Evolutionary conservation across 257 asterid species (phyloP).

Genomic region (Petunia axillaris): DNA sequence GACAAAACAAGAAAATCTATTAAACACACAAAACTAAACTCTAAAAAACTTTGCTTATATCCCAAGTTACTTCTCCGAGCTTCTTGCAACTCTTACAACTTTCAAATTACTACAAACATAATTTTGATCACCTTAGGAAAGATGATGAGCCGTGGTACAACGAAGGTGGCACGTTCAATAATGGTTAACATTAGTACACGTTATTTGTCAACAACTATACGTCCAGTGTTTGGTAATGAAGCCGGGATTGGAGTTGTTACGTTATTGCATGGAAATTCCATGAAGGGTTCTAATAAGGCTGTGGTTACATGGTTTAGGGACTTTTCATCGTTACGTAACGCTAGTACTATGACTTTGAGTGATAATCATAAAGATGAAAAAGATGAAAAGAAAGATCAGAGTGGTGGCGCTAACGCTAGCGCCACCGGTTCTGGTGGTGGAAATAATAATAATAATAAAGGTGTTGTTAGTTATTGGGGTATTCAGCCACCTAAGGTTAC

Average conservation of each 20-base stretch:
- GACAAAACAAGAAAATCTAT: background rate
- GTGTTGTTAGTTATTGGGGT: conserved; percentile 72
- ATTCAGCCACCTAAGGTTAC: conserved; percentile 52
- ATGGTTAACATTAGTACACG: conserved; percentile 44
- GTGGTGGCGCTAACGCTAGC: background rate
- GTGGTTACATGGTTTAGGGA: conserved; percentile 32
- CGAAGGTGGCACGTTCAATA: conserved; percentile 41
- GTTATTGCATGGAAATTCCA: conserved; percentile 21
- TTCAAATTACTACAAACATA: background rate
- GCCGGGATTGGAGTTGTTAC: background rate
- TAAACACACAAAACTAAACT: background rate
- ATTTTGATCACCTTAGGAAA: background rate
- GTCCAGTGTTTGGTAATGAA: conserved; percentile 23
- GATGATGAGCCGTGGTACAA: conserved; percentile 61
- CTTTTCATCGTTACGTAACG: conserved; percentile 35
- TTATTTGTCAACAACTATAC: conserved; percentile 46
- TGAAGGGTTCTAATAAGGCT: conserved; percentile 28
- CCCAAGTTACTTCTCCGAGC: conserved; percentile 36
- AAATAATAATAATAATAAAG: conserved; percentile 25
- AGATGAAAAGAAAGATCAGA: conserved; percentile 29
- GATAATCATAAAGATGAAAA: conserved; percentile 37
- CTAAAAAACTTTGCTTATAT: background rate
- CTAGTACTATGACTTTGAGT: conserved; percentile 48
- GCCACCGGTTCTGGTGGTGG: conserved; percentile 31
- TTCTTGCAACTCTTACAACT: conserved; percentile 28